phyloP scores from a whole-genome alignment of 1,284 basidiomycete species.

The Trametes pubescens region DNA sequence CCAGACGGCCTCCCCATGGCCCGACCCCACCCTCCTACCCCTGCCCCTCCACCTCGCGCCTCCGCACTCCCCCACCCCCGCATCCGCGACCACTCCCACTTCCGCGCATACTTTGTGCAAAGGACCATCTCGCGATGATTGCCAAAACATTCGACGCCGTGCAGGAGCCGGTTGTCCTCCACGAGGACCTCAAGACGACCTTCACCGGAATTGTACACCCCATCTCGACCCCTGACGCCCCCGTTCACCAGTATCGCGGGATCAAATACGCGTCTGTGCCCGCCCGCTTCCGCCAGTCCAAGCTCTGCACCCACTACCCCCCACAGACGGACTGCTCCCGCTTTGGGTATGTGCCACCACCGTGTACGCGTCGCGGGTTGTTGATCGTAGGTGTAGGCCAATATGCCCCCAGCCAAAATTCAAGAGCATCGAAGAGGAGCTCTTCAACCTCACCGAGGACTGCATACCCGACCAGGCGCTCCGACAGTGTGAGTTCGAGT shows the following conservation, averaged over 20 bases:
- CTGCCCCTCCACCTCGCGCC: conserved; percentile 10
- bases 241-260: conserved; percentile 76
- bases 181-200: conserved; percentile 63
- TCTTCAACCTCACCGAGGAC: conserved; percentile 66
- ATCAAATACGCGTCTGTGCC: conserved; percentile 80
- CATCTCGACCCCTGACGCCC: conserved; percentile 59
- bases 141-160: conserved; percentile 35
- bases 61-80: conserved; percentile 15
- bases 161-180: conserved; percentile 52
- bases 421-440: conserved; percentile 60
- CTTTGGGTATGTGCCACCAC: conserved; percentile 57
- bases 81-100: conserved; percentile 15
- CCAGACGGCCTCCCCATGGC: conserved; percentile 21
- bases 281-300: conserved; percentile 76
- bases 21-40: conserved; percentile 16
- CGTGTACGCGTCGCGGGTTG: conserved; percentile 16
- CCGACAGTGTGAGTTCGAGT: conserved; percentile 76
- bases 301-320: conserved; percentile 63
- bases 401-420: conserved; percentile 74
- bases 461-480: conserved; percentile 62
- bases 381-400: conserved; percentile 53
- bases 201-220: conserved; percentile 71
- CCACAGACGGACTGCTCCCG: conserved; percentile 65
- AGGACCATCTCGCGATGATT: conserved; percentile 35
- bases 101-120: conserved; percentile 19